Conservation (phyloP, 2,329 filamentous ascomycete species). For the Plectosphaerella sp. region DNA sequence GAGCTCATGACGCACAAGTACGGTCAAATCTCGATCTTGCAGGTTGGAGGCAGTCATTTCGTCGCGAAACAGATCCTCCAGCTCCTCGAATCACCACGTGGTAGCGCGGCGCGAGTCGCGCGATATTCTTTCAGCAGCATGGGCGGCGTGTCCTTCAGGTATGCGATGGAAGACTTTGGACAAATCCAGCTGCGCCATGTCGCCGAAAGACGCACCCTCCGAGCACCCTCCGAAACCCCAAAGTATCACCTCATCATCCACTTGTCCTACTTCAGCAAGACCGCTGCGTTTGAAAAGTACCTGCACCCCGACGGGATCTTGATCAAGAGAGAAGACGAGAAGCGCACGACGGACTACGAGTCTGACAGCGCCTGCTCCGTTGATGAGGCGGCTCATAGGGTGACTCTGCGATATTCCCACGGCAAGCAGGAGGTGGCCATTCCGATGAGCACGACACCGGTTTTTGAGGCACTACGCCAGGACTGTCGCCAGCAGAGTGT, state of each 20-base stretch:
- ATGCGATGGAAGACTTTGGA: neutral
- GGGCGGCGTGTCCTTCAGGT: neutral
- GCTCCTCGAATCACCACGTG: constrained; percentile 13
- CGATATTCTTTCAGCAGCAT: constrained; percentile 24
- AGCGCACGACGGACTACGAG: neutral
- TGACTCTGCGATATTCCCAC: neutral
- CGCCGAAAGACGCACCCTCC: constrained; percentile 19
- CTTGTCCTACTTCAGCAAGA: no score
- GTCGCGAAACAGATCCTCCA: constrained; percentile 19
- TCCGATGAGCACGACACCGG: no score
- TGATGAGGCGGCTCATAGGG: neutral
- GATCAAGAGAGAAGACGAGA: constrained; percentile 11
- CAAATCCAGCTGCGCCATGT: constrained; percentile 10
- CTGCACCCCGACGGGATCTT: constrained; percentile 23
- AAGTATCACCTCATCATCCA: constrained; percentile 28
- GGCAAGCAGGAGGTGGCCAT: no score
- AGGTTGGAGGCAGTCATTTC: constrained; percentile 23
- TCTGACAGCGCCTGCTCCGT: neutral
- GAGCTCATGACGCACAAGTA: constrained; percentile 32
- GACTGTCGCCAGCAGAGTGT: neutral
- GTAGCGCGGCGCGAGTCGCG: constrained; percentile 25
- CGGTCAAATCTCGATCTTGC: constrained; percentile 31
- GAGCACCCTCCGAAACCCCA: constrained; percentile 6
- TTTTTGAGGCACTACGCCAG: no score
- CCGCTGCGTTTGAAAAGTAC: constrained; percentile 12